A percentile compares a stretch with the other conserved stretches of the same genome.
Evolutionary conservation across 805 yeast genomes (phyloP).

Genomic region (Danielia reshetovae): DNA sequence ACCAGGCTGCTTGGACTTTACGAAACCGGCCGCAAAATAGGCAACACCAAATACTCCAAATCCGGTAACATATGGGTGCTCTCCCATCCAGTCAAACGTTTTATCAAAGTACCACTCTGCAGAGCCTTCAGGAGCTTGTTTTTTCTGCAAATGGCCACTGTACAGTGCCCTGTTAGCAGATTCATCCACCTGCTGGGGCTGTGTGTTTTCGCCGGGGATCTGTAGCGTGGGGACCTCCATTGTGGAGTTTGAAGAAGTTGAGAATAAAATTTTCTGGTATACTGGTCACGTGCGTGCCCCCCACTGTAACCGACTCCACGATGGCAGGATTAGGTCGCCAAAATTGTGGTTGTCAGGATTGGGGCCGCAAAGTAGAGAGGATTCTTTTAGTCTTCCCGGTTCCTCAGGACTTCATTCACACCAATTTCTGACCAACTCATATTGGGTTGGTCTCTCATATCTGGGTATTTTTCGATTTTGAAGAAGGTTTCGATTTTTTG

Average conservation of each 20-base stretch:
- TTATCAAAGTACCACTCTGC: constrained; percentile 65
- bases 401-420: not conserved
- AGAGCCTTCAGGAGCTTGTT: constrained; percentile 41
- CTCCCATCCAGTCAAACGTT: constrained; percentile 54
- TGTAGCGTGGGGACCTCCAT: constrained; percentile 56
- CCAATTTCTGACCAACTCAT: too few relatives aligned
- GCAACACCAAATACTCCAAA: constrained; percentile 63
- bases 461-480: too few relatives aligned
- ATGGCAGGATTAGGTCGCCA: too few relatives aligned
- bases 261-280: not conserved
- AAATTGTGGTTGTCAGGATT: not conserved
- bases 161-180: constrained; percentile 22
- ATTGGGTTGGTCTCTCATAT: too few relatives aligned
- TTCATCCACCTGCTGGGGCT: constrained; percentile 17
- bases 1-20: constrained; percentile 67
- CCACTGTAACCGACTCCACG: too few relatives aligned
- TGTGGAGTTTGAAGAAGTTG: constrained; percentile 17
- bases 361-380: not conserved
- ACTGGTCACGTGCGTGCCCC: constrained; percentile 3
- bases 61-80: constrained; percentile 74
- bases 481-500: too few relatives aligned
- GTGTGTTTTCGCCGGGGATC: constrained; percentile 47
- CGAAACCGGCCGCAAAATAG: constrained; percentile 62
- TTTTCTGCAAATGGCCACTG: constrained; percentile 39
- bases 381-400: not conserved